A percentile compares a stretch with the other conserved stretches of the same genome.
phyloP scores from a whole-genome alignment of 768 basidiomycete genomes.

The Psilocybe subaeruginosa region DNA sequence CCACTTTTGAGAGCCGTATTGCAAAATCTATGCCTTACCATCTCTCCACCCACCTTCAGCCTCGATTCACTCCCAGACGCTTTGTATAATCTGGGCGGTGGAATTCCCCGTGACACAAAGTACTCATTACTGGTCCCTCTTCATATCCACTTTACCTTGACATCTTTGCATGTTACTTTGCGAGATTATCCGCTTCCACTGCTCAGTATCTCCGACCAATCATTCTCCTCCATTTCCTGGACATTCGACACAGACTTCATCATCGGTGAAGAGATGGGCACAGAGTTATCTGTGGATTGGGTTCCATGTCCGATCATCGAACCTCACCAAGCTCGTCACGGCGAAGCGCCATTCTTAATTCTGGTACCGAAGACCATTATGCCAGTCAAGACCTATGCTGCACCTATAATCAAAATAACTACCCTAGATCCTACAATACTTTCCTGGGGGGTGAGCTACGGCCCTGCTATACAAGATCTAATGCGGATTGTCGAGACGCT shows the following conservation, averaged over 20 bases:
- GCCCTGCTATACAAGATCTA: constrained; percentile 84
- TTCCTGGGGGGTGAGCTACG: constrained; percentile 89
- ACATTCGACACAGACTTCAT: constrained; percentile 79
- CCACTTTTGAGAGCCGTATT: constrained; percentile 76
- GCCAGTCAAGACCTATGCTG: constrained; percentile 92
- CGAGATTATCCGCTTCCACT: constrained; percentile 92
- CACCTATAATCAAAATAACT: constrained; percentile 69
- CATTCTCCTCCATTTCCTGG: constrained; percentile 46
- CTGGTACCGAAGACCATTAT: constrained; percentile 88
- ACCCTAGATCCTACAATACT: constrained; percentile 70
- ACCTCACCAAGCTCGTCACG: constrained; percentile 52
- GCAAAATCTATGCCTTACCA: constrained; percentile 55
- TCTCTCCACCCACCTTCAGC: constrained; percentile 65
- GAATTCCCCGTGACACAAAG: constrained; percentile 67
- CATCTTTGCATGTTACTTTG: constrained; percentile 61
- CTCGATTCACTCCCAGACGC: constrained; percentile 59
- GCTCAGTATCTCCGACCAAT: constrained; percentile 64
- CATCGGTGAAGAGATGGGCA: constrained; percentile 85
- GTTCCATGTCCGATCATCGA: constrained; percentile 67
- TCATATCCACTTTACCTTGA: constrained; percentile 71
- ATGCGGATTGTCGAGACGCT: constrained; percentile 83
- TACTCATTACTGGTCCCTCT: constrained; percentile 86
- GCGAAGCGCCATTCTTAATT: constrained; percentile 57
- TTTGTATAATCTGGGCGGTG: constrained; percentile 65
- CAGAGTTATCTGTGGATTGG: constrained; percentile 69